phyloP scores from a whole-genome alignment of 768 basidiomycete genomes.

The Panaeolus papilionaceus region DNA sequence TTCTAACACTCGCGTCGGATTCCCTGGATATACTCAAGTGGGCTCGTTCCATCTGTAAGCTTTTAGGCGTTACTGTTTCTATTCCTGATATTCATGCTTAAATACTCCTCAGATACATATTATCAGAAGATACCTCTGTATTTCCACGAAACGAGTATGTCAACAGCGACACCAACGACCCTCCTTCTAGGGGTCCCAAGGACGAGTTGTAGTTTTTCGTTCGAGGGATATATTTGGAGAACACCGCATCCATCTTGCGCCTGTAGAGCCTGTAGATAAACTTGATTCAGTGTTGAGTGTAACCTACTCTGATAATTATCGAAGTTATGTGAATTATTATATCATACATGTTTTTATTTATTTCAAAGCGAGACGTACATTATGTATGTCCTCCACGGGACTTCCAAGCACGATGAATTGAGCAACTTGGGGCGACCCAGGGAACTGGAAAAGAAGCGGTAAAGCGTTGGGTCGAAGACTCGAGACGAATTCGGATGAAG shows the following conservation, averaged over 20 bases:
- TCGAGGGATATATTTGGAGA: too few species aligned
- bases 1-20: neutral
- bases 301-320: too few species aligned
- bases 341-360: too few species aligned
- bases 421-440: constrained; percentile 64
- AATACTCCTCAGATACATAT: neutral
- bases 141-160: neutral
- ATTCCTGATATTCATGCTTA: neutral
- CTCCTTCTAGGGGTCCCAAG: neutral
- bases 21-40: constrained; percentile 1
- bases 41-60: neutral
- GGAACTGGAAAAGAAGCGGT: constrained; percentile 59
- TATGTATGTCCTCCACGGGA: constrained; percentile 66
- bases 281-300: too few species aligned
- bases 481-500: constrained; percentile 37
- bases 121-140: neutral
- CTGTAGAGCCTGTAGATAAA: too few species aligned
- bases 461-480: constrained; percentile 44
- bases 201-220: neutral
- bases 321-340: too few species aligned
- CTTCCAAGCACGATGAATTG: constrained; percentile 65
- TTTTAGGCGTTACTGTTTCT: neutral
- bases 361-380: constrained; percentile 47
- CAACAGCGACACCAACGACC: neutral
- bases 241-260: too few species aligned